These are phyloP conservation scores for Boletus rubropictus DNA, from an alignment of 768 basidiomycete genomes.

Conservation along the genomic window DNA sequence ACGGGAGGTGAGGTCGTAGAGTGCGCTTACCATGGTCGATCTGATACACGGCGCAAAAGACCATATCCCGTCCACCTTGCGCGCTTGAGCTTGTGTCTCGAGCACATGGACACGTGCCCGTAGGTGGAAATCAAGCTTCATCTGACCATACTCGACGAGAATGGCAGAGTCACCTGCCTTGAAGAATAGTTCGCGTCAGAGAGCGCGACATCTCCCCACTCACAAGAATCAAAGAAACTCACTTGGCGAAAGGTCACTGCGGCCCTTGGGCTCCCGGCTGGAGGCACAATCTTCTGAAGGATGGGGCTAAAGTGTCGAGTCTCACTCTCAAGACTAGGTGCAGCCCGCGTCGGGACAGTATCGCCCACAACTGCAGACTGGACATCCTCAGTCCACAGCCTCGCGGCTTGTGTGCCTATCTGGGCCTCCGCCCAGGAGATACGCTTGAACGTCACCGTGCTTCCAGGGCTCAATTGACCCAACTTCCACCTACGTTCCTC, in stretches of 20 bases:
- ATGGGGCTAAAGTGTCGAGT: conserved; percentile 2
- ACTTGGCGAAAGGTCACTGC: conserved; percentile 53
- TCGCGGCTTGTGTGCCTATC: conserved; percentile 18
- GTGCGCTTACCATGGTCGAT: conserved; percentile 47
- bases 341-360: neutral
- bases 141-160: conserved; percentile 55
- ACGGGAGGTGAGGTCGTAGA: neutral
- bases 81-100: conserved; percentile 34
- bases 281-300: conserved; percentile 7
- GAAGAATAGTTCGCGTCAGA: neutral
- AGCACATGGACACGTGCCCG: conserved; percentile 57
- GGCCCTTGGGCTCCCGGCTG: conserved; percentile 18
- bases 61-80: conserved; percentile 33
- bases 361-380: conserved; percentile 2
- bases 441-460: conserved; percentile 46
- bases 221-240: neutral
- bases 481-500: conserved; percentile 52
- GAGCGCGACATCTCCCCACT: neutral
- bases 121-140: conserved; percentile 46
- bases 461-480: conserved; percentile 58
- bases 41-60: conserved; percentile 49
- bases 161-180: conserved; percentile 63
- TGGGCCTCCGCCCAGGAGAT: conserved; percentile 41
- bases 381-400: conserved; percentile 30
- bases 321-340: neutral